A percentile compares a stretch with the other conserved stretches of the same genome.
phyloP scores from a whole-genome alignment of 1,284 basidiomycete genomes.

The Bjerkandera adusta region DNA sequence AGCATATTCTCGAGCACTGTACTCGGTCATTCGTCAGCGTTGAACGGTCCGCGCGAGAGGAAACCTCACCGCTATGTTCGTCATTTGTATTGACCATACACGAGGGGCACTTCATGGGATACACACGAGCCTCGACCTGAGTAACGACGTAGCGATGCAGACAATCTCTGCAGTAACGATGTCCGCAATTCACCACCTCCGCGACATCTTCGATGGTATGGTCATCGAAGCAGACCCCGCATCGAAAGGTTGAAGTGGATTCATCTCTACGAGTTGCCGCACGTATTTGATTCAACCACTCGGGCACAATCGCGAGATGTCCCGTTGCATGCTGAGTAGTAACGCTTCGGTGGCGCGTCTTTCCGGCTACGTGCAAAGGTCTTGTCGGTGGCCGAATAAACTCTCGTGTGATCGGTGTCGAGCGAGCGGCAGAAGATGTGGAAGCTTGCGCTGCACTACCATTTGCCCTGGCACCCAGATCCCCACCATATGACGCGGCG shows the following conservation, averaged over 20 bases:
- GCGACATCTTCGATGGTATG: constrained; percentile 45
- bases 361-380: too few relatives aligned
- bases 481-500: too few relatives aligned
- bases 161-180: constrained; percentile 55
- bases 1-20: constrained; percentile 42
- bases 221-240: constrained; percentile 56
- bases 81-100: constrained; percentile 34
- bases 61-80: constrained; percentile 40
- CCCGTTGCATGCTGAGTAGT: too few relatives aligned
- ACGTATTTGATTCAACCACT: too few relatives aligned
- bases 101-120: constrained; percentile 58
- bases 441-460: too few relatives aligned
- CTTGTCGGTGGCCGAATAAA: too few relatives aligned
- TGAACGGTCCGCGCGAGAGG: not conserved
- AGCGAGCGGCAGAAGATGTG: too few relatives aligned
- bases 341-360: too few relatives aligned
- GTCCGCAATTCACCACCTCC: constrained; percentile 43
- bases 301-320: too few relatives aligned
- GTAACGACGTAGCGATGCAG: constrained; percentile 40
- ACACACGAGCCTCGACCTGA: constrained; percentile 49
- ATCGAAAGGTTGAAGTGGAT: constrained; percentile 53
- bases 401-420: too few relatives aligned
- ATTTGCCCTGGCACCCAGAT: too few relatives aligned
- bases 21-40: not conserved
- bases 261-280: too few relatives aligned